Conservation (phyloP, 805 yeast genomes). For the Phaffomyces opuntiae region DNA sequence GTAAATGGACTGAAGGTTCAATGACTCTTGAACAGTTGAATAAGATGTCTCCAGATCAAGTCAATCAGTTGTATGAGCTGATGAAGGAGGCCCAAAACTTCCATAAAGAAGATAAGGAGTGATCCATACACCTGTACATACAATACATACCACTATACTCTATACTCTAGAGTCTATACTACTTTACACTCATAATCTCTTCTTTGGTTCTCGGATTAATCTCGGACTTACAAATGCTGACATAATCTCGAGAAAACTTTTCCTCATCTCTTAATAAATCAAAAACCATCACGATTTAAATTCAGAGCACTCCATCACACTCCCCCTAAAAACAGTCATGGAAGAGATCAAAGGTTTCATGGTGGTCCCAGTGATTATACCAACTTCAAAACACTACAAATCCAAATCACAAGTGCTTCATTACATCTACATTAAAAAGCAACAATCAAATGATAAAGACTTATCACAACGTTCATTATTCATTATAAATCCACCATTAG, state of each 20-base stretch:
- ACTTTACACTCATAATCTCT: too few relatives aligned
- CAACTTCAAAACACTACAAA: conserved; percentile 20
- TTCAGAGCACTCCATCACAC: neutral
- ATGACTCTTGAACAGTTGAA: conserved; percentile 61
- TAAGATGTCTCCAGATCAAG: conserved; percentile 85
- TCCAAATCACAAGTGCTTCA: conserved; percentile 32
- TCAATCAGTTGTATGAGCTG: conserved; percentile 70
- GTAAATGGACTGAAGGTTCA: conserved; percentile 55
- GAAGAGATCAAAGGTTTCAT: conserved; percentile 53
- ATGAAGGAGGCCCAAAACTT: conserved; percentile 56
- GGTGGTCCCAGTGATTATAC: conserved; percentile 41
- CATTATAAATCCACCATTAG: conserved; percentile 68
- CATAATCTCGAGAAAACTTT: too few relatives aligned
- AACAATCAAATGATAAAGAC: conserved; percentile 36
- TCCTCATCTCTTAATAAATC: too few relatives aligned
- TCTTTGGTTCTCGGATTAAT: too few relatives aligned
- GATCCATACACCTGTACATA: neutral
- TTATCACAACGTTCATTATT: conserved; percentile 58
- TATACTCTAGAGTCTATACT: too few relatives aligned
- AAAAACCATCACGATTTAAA: too few relatives aligned
- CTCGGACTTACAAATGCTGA: too few relatives aligned
- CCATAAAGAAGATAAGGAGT: conserved; percentile 11
- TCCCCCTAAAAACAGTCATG: neutral
- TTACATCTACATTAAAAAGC: conserved; percentile 62
- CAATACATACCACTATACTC: neutral